phyloP scores from a whole-genome alignment of 768 basidiomycete species.

The Leccinum obscurum region DNA sequence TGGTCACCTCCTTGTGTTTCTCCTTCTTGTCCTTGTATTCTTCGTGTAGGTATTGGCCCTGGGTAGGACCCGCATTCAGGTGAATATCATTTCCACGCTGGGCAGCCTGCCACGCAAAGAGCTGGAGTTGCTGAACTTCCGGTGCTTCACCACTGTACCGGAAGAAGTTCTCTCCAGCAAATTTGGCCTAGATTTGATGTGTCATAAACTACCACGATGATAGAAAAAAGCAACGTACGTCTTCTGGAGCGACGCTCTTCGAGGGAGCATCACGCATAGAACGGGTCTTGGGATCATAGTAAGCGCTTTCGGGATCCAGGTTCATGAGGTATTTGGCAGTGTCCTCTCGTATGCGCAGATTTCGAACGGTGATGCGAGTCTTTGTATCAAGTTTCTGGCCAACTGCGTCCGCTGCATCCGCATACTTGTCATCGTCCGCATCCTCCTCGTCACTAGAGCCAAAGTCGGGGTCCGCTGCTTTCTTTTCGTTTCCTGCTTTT shows the following conservation, averaged over 20 bases:
- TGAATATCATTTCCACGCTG: conserved; percentile 94
- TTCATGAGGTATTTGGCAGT: conserved; percentile 99
- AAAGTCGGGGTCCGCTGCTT: conserved; percentile 84
- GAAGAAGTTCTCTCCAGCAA: conserved; percentile 96
- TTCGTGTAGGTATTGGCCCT: conserved; percentile 87
- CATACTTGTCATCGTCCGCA: conserved; percentile 97
- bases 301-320: conserved; percentile 91
- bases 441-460: conserved; percentile 96
- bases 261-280: conserved; percentile 98
- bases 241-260: conserved; percentile 76
- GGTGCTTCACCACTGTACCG: conserved; percentile 91
- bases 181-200: conserved; percentile 58
- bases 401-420: conserved; percentile 95
- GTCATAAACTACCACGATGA: conserved; percentile 3
- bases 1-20: conserved; percentile 81
- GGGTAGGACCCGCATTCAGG: conserved; percentile 93
- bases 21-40: conserved; percentile 95
- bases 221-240: conserved; percentile 52
- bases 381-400: conserved; percentile 98
- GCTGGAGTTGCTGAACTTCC: conserved; percentile 87
- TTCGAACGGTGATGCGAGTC: conserved; percentile 96
- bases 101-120: conserved; percentile 97
- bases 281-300: conserved; percentile 99
- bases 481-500: conserved; percentile 76
- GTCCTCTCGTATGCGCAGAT: conserved; percentile 97